phyloP scores from a whole-genome alignment of 139 green algal species.

The Tetradesmus obliquus region DNA sequence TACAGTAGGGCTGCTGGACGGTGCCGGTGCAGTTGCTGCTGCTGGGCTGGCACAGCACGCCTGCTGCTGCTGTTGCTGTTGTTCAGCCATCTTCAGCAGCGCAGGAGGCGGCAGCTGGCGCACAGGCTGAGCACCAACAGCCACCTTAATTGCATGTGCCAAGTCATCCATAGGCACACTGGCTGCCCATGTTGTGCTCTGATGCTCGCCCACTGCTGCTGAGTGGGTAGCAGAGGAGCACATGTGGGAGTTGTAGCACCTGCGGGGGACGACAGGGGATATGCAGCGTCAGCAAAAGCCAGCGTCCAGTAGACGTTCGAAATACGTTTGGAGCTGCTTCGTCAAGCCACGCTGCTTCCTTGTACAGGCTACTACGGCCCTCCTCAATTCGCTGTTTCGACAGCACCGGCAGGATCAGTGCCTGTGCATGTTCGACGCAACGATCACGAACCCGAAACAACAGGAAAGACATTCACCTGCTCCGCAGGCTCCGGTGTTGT shows the following conservation, averaged over 20 bases:
- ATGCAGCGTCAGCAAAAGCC: not conserved
- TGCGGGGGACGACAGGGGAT: not conserved
- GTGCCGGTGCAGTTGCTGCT: not conserved
- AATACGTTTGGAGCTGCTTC: not conserved
- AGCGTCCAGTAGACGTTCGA: not conserved
- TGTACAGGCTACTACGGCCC: not conserved
- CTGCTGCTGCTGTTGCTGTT: not conserved
- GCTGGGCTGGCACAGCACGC: not conserved
- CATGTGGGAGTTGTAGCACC: slow-evolving; percentile 1
- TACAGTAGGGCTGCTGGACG: not conserved
- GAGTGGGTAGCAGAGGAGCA: not conserved
- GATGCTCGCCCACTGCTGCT: not conserved
- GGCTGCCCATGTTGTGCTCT: slow-evolving; percentile 31
- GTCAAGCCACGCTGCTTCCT: not conserved
- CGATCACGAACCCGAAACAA: not conserved
- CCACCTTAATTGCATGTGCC: slow-evolving; percentile 1
- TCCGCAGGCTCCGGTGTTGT: not conserved
- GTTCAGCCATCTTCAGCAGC: not conserved
- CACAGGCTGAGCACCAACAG: slow-evolving; percentile 22
- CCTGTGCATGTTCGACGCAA: not conserved
- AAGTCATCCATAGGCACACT: slow-evolving; percentile 21
- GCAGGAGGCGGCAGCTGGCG: not conserved
- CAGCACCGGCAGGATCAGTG: not conserved
- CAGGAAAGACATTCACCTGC: not conserved
- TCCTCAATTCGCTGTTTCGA: not conserved